These are phyloP conservation scores for Acmispon strigosus DNA, from an alignment of 306 rosid species.

Conservation along the genomic window DNA sequence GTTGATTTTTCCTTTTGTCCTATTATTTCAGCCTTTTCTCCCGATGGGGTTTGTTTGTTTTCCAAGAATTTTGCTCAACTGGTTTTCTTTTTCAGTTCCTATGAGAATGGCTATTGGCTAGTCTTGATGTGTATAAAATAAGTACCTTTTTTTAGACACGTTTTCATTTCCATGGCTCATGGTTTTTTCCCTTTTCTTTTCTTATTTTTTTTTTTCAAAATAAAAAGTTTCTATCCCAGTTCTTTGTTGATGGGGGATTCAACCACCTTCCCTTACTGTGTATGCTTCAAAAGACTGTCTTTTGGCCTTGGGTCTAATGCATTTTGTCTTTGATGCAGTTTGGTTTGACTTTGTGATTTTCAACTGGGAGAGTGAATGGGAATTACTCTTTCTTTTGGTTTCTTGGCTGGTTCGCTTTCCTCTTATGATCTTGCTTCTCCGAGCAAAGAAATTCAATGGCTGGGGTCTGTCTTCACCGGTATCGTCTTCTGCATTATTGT, in stretches of 20 bases:
- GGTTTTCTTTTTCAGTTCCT: background rate
- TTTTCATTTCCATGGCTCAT: background rate
- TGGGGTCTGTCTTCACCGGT: conserved; percentile 52
- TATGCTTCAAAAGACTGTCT: background rate
- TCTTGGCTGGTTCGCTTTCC: conserved; percentile 26
- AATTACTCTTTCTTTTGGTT: conserved; percentile 23
- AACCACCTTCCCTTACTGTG: conserved; percentile 8
- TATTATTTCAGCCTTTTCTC: background rate
- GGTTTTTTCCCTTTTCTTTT: background rate
- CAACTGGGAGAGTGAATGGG: conserved; percentile 34
- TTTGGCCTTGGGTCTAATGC: background rate
- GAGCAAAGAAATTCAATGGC: conserved; percentile 53
- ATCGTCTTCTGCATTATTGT: conserved; percentile 60
- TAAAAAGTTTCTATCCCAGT: background rate
- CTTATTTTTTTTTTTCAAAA: too few relatives aligned
- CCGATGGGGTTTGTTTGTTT: conserved; percentile 16
- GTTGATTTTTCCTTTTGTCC: background rate
- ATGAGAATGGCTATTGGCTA: background rate
- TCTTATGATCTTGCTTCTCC: conserved; percentile 29
- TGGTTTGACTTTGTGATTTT: conserved; percentile 15
- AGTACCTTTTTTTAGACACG: background rate
- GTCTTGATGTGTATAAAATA: background rate
- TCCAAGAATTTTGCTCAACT: conserved; percentile 6
- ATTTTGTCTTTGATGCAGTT: conserved; percentile 25
- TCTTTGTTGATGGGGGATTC: background rate